Evolutionary conservation across 1,284 basidiomycete species (phyloP), one percentile per base, ranked within the genome.

Genomic region (Neonothopanus nambi): DNA sequence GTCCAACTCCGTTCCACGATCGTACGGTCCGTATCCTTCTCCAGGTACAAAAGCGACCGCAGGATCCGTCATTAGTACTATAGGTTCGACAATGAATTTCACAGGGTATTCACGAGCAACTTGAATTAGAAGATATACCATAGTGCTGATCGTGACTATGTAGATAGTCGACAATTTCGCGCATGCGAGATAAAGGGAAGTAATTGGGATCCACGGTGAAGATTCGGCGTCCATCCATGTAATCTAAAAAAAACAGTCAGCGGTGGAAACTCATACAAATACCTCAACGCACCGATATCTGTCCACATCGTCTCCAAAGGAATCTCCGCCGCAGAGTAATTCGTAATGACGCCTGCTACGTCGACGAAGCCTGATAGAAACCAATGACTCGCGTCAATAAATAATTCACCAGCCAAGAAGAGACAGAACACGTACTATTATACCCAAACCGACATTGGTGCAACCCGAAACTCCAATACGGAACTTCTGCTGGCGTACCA

Each of bases 271-370:
- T n/a, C n/a, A n/a, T n/a, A n/a, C n/a, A n/a, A n/a, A n/a, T n/a
- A n/a, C n/a, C n/a, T n/a, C n/a, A n/a, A 51, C 67, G 30, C 62
- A 78, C 82, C 84, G 39, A 89, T 89, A 64, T 89, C 87, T 8
- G 84, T 87, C 87, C 86, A 89, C 82, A 87, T 86, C 0, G 83
- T 84, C 65, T 89, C 86, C 3, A 89, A 75, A 3, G 87, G 87
- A 49, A 89, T 88, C 2, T 68, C 64, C 0, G 83, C 81, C 2
- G 69, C 73, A 3, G 81, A 78, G 56, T 86, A 87, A 63, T 80
- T 84, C 0, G 76, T 67, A 52, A 87, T 81, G 5, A 86, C 84
- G 42, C 72, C 67, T 1, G 84, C 78, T 1, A 87, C 82, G 42
- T 84, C 79, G 18, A 85, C 71, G 44, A 75, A 86, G 61, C 84